phyloP scores from a whole-genome alignment of 306 rosid species.

The Vicia sativa region DNA sequence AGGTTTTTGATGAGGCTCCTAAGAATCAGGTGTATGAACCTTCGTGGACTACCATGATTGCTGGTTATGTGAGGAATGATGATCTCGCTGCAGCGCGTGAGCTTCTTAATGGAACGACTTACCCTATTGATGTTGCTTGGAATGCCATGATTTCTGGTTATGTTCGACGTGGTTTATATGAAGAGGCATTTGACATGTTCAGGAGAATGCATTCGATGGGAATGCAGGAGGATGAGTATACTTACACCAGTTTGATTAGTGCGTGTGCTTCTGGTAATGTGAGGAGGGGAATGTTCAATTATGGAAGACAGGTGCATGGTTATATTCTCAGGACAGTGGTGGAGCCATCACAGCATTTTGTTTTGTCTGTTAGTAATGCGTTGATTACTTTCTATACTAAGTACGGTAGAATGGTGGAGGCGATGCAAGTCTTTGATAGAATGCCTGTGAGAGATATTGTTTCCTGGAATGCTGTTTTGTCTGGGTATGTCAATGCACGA shows the following conservation, averaged over 20 bases:
- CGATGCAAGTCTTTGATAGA: constrained; percentile 38
- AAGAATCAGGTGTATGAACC: constrained; percentile 38
- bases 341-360: constrained; percentile 45
- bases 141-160: constrained; percentile 57
- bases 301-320: constrained; percentile 54
- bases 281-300: constrained; percentile 44
- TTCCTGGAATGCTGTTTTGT: constrained; percentile 60
- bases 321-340: constrained; percentile 45
- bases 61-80: constrained; percentile 52
- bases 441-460: constrained; percentile 48
- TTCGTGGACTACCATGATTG: constrained; percentile 49
- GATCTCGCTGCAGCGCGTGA: constrained; percentile 42
- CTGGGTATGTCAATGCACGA: constrained; percentile 44
- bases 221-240: constrained; percentile 53
- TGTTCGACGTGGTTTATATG: constrained; percentile 41
- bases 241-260: constrained; percentile 53
- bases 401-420: constrained; percentile 48
- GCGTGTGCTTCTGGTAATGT: constrained; percentile 44
- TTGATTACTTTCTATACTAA: constrained; percentile 50
- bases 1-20: constrained; percentile 46
- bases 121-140: constrained; percentile 48
- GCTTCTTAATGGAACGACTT: constrained; percentile 53
- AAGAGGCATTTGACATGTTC: constrained; percentile 45
- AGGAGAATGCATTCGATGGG: constrained; percentile 51
- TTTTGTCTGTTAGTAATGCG: constrained; percentile 50